Conservation (phyloP, 768 basidiomycete species). For the Coprinellus micaceus region DNA sequence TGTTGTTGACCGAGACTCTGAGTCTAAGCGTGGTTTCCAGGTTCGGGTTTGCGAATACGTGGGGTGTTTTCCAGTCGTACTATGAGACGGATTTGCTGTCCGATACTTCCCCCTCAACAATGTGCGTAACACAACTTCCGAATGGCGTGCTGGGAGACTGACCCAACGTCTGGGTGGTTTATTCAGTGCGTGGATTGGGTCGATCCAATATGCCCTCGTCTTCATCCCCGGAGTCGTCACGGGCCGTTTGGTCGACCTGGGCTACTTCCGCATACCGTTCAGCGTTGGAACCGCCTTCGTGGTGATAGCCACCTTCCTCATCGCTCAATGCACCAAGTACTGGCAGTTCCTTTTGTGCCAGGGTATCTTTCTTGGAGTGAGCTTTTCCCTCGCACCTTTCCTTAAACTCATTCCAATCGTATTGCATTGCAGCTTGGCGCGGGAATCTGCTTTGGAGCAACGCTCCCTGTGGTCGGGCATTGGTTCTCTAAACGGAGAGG, state of each 20-base stretch:
- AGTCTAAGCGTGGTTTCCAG: constrained; percentile 21
- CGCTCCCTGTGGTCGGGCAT: constrained; percentile 50
- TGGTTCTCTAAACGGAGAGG: constrained; percentile 61
- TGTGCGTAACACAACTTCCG: constrained; percentile 38
- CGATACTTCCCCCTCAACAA: constrained; percentile 54
- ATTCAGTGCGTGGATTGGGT: constrained; percentile 78
- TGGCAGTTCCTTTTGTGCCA: constrained; percentile 69
- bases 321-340: constrained; percentile 55
- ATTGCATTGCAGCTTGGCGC: constrained; percentile 15
- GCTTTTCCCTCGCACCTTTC: constrained; percentile 18
- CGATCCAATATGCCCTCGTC: constrained; percentile 50
- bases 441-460: constrained; percentile 42
- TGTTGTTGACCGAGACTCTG: background rate
- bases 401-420: background rate
- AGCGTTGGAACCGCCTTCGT: constrained; percentile 38
- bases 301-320: constrained; percentile 47
- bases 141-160: background rate
- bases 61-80: constrained; percentile 77
- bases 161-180: background rate
- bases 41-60: constrained; percentile 70
- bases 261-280: constrained; percentile 49
- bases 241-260: constrained; percentile 61
- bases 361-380: constrained; percentile 54
- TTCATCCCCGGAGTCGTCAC: constrained; percentile 49
- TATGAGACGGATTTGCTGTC: constrained; percentile 54